Conservation (phyloP, 441 rosid species). For the Gossypium laxum region DNA sequence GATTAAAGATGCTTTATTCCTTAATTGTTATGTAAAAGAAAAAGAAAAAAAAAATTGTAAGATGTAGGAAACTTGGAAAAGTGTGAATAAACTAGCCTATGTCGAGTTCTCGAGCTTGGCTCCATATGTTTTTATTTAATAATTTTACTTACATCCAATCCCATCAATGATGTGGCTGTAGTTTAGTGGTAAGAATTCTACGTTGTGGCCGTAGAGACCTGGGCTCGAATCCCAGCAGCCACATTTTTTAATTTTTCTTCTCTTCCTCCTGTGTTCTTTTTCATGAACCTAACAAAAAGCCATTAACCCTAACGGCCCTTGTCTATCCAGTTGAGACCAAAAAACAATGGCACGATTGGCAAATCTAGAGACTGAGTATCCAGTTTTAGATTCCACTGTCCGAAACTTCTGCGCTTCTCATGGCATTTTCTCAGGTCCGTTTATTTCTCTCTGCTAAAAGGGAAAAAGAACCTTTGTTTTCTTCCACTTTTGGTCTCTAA, state of each 20-base stretch:
- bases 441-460: not conserved
- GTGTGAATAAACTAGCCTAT: too few relatives aligned
- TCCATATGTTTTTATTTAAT: too few relatives aligned
- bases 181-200: slow-evolving; percentile 56
- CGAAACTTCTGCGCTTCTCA: slow-evolving; percentile 39
- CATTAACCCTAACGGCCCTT: not conserved
- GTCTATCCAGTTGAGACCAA: not conserved
- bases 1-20: too few relatives aligned
- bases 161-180: slow-evolving; percentile 18
- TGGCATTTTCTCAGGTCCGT: slow-evolving; percentile 35
- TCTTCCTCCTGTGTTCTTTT: not conserved
- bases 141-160: accelerated
- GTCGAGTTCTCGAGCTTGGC: too few relatives aligned
- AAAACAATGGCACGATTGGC: slow-evolving; percentile 37
- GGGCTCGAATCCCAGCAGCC: slow-evolving; percentile 65
- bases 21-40: too few relatives aligned
- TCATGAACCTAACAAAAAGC: not conserved
- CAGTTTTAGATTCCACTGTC: slow-evolving; percentile 32
- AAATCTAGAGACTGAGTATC: slow-evolving; percentile 26
- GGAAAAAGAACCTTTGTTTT: not conserved
- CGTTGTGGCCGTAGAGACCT: slow-evolving; percentile 48
- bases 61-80: too few relatives aligned
- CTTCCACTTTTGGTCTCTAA: not conserved
- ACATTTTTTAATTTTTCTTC: slow-evolving; percentile 17
- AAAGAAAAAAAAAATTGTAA: too few relatives aligned